Percentiles rank a stretch among this genome's conserved stretches.
phyloP scores from a whole-genome alignment of 1,284 basidiomycete species.

The Pulchroboletus neoregius region DNA sequence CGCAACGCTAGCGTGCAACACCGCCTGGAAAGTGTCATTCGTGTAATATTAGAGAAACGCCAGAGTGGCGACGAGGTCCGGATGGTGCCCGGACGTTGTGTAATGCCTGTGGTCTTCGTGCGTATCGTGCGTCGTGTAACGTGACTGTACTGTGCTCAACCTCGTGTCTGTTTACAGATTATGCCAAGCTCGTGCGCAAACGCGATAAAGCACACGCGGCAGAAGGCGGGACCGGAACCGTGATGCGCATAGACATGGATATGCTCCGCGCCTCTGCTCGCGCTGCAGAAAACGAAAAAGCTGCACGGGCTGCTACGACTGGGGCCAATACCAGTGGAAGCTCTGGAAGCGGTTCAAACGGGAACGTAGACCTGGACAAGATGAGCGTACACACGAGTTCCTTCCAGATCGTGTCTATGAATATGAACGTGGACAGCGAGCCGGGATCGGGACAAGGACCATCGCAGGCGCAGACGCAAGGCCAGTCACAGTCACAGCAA shows the following conservation, averaged over 20 bases:
- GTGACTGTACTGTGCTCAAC: constrained; percentile 35
- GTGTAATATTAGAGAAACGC: constrained; percentile 78
- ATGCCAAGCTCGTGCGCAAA: constrained; percentile 74
- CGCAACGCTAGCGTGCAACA: constrained; percentile 59
- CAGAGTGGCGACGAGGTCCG: constrained; percentile 78
- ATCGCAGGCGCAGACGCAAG: constrained; percentile 13
- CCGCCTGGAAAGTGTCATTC: constrained; percentile 81
- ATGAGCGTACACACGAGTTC: constrained; percentile 46
- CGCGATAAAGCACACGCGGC: constrained; percentile 54
- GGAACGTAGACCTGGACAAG: constrained; percentile 33
- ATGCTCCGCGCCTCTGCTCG: constrained; percentile 66
- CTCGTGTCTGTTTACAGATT: constrained; percentile 45
- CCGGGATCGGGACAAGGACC: constrained; percentile 9
- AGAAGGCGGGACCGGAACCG: constrained; percentile 40
- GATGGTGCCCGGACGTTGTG: constrained; percentile 77
- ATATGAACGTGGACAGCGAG: constrained; percentile 24
- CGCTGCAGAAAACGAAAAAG: constrained; percentile 45
- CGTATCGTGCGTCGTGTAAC: constrained; percentile 34
- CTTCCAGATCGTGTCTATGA: constrained; percentile 43
- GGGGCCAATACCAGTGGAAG: constrained; percentile 4
- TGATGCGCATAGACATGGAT: constrained; percentile 64
- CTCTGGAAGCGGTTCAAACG: constrained; percentile 8
- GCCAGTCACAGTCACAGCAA: constrained; percentile 9
- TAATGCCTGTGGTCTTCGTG: constrained; percentile 79
- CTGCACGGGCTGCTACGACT: constrained; percentile 17